These are phyloP conservation scores for Nicotiana paniculata DNA, from an alignment of 257 asterid species.

Conservation along the genomic window DNA sequence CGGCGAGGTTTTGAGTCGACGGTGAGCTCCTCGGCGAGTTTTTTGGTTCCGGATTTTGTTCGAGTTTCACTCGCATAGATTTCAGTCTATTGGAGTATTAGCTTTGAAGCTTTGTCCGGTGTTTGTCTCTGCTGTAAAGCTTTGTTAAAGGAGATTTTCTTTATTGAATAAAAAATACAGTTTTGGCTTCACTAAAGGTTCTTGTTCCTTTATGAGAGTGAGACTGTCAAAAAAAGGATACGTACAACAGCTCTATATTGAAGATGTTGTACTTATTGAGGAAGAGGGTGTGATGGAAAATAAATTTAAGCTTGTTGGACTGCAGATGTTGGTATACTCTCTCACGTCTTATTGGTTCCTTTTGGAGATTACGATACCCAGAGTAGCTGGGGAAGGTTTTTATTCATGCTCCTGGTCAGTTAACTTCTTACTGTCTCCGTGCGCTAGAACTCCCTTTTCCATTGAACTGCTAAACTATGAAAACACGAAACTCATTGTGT, in stretches of 20 bases:
- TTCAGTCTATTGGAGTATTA: no score
- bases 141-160: no score
- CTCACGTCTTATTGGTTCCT: constrained; percentile 5
- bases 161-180: no score
- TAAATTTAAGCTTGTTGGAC: constrained; percentile 44
- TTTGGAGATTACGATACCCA: neutral
- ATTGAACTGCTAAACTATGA: neutral
- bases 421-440: neutral
- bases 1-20: no score
- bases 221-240: no score
- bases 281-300: constrained; percentile 45
- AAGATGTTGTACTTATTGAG: constrained; percentile 54
- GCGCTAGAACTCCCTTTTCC: neutral
- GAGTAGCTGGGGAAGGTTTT: neutral
- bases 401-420: neutral
- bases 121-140: no score
- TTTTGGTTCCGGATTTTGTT: no score
- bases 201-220: no score
- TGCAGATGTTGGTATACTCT: constrained; percentile 52
- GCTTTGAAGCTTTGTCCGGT: no score
- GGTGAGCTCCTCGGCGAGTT: no score
- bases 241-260: constrained; percentile 14
- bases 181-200: no score
- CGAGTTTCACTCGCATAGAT: no score
- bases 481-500: neutral